Conservation (phyloP, 345 rosid species). For the Syzygium aromaticum region DNA sequence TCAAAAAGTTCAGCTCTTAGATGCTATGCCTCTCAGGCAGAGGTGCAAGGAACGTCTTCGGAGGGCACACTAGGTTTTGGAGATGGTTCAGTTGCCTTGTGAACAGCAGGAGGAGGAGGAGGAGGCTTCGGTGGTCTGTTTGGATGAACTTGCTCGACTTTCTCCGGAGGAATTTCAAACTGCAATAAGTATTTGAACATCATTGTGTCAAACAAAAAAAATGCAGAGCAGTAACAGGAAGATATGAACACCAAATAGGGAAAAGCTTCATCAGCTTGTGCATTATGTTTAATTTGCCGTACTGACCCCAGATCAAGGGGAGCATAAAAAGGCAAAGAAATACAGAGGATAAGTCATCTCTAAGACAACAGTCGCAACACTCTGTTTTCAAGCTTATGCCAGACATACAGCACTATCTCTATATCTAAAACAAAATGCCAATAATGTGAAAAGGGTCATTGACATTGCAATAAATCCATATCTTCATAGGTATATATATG, state of each 20-base stretch:
- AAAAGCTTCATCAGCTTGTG: neutral
- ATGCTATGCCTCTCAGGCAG: conserved; percentile 37
- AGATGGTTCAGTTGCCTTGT: conserved; percentile 22
- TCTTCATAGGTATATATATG: neutral
- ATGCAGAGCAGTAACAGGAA: neutral
- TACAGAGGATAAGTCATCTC: neutral
- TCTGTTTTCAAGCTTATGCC: neutral
- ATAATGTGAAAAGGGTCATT: neutral
- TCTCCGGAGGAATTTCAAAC: conserved; percentile 47
- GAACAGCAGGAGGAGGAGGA: conserved; percentile 23
- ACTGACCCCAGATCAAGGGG: neutral
- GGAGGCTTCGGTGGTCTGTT: conserved; percentile 60
- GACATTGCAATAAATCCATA: neutral
- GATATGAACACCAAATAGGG: neutral
- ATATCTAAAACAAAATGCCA: neutral
- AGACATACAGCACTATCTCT: neutral
- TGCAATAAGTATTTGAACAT: conserved; percentile 17
- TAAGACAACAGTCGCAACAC: neutral
- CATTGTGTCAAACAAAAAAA: neutral
- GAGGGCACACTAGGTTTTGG: conserved; percentile 20
- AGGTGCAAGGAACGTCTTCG: conserved; percentile 63
- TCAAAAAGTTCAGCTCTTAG: neutral
- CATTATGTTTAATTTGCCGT: neutral
- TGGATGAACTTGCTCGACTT: conserved; percentile 49
- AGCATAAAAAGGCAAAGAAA: neutral